phyloP scores from a whole-genome alignment of 2,329 filamentous ascomycete species.

The Colletotrichum salicis region DNA sequence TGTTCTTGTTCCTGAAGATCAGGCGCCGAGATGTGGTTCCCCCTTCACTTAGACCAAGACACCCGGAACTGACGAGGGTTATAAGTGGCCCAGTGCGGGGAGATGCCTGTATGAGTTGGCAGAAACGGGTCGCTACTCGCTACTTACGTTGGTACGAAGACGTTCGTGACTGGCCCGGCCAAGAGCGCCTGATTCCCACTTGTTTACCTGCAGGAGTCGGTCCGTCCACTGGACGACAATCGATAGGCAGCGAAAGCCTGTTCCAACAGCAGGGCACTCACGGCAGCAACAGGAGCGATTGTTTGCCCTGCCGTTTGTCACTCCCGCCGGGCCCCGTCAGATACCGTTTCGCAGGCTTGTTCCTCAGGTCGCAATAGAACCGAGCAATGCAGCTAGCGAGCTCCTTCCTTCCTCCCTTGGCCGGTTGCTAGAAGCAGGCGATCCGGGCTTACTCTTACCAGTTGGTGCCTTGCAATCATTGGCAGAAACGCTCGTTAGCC shows the following conservation, averaged over 20 bases:
- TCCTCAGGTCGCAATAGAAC: background rate
- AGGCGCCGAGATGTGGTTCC: conserved; percentile 19
- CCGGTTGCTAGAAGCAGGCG: background rate
- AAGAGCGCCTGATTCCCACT: conserved; percentile 27
- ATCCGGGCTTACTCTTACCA: background rate
- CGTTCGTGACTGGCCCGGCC: conserved; percentile 25
- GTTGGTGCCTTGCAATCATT: background rate
- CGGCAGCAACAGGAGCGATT: background rate
- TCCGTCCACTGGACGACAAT: conserved; percentile 35
- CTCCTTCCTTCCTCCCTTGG: conserved; percentile 22
- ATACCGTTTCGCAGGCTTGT: background rate
- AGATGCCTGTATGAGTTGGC: conserved; percentile 35
- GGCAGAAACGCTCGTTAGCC: background rate
- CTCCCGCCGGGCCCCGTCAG: background rate
- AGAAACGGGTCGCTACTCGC: conserved; percentile 11
- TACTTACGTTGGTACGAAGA: background rate
- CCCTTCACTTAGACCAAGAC: conserved; percentile 13
- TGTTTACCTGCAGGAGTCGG: conserved; percentile 35
- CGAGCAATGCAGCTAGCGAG: background rate
- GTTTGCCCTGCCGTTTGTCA: background rate
- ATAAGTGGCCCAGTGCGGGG: conserved; percentile 29
- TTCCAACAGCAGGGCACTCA: background rate
- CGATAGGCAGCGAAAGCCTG: conserved; percentile 26
- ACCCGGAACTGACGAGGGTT: conserved; percentile 6
- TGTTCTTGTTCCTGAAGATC: conserved; percentile 32